These are phyloP conservation scores for Cryptococcus sp. DNA, from an alignment of 1,284 basidiomycete species.

Conservation along the genomic window DNA sequence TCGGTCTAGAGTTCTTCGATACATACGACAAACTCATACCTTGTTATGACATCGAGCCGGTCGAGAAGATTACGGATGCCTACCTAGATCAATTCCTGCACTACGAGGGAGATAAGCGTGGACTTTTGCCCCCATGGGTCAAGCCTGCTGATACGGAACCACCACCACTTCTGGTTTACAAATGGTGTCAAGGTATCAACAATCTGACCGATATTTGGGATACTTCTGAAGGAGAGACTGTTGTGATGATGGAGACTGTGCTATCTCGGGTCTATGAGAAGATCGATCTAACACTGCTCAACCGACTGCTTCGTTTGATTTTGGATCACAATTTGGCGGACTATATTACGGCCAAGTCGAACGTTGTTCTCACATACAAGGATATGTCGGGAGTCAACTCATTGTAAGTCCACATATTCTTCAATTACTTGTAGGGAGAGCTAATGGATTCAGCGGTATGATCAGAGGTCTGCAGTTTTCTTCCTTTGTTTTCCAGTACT, in stretches of 20 bases:
- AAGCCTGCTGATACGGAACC: slow-evolving; percentile 96
- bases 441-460: no score
- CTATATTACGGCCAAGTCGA: slow-evolving; percentile 97
- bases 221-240: slow-evolving; percentile 90
- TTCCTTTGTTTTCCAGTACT: slow-evolving; percentile 96
- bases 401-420: slow-evolving; percentile 70
- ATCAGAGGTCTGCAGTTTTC: slow-evolving; percentile 95
- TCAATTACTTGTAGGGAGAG: slow-evolving; percentile 68
- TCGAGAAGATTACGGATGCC: slow-evolving; percentile 97
- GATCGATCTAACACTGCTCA: slow-evolving; percentile 89
- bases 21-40: slow-evolving; percentile 97
- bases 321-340: slow-evolving; percentile 96
- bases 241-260: slow-evolving; percentile 96
- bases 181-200: slow-evolving; percentile 60
- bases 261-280: slow-evolving; percentile 96
- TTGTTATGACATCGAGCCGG: slow-evolving; percentile 95
- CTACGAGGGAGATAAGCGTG: slow-evolving; percentile 86
- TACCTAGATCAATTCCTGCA: slow-evolving; percentile 80
- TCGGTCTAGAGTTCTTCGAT: slow-evolving; percentile 77
- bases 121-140: slow-evolving; percentile 95
- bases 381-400: slow-evolving; percentile 52
- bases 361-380: slow-evolving; percentile 86
- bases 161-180: slow-evolving; percentile 92
- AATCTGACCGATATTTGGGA: slow-evolving; percentile 87
- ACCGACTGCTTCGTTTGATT: slow-evolving; percentile 86